These are phyloP conservation scores for Talaromyces marneffei DNA, from an alignment of 2,329 filamentous ascomycete species.

Conservation along the genomic window DNA sequence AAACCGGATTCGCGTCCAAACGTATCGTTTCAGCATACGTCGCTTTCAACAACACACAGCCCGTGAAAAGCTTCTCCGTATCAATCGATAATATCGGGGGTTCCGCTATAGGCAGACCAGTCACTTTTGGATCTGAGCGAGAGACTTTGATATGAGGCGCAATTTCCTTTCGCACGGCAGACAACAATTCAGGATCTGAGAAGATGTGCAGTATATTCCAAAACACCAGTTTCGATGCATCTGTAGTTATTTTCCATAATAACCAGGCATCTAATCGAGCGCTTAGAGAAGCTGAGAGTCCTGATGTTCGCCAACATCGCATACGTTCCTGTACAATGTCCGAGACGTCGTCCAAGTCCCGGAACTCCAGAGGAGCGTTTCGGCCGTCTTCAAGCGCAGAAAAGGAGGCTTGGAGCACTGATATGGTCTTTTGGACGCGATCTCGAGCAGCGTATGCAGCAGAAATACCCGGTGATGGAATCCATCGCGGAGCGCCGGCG, in stretches of 20 bases:
- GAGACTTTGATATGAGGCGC: slow-evolving; percentile 36
- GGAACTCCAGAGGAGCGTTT: slow-evolving; percentile 40
- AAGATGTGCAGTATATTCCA: slow-evolving; percentile 48
- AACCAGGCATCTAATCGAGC: slow-evolving; percentile 44
- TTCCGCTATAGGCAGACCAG: slow-evolving; percentile 40
- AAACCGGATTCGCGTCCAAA: slow-evolving; percentile 39
- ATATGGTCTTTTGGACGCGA: slow-evolving; percentile 37
- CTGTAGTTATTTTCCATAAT: slow-evolving; percentile 52
- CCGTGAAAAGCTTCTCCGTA: slow-evolving; percentile 35
- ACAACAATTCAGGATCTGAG: slow-evolving; percentile 35
- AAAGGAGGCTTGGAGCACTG: slow-evolving; percentile 41
- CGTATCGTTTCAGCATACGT: slow-evolving; percentile 45
- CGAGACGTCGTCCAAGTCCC: slow-evolving; percentile 46
- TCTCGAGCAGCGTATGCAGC: slow-evolving; percentile 45
- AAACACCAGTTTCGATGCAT: slow-evolving; percentile 48
- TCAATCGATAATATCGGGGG: slow-evolving; percentile 40
- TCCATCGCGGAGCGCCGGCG: slow-evolving; percentile 51
- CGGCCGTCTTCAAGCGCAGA: slow-evolving; percentile 38
- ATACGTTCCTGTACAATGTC: slow-evolving; percentile 41
- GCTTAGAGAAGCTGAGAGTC: slow-evolving; percentile 27
- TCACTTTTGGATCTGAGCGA: slow-evolving; percentile 32
- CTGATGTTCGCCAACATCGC: slow-evolving; percentile 34
- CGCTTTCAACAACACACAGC: slow-evolving; percentile 44
- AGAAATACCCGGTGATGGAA: slow-evolving; percentile 48
- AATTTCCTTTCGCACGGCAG: slow-evolving; percentile 43